phyloP scores from a whole-genome alignment of 2,329 filamentous ascomycete genomes.

The Penicillium decumbens region DNA sequence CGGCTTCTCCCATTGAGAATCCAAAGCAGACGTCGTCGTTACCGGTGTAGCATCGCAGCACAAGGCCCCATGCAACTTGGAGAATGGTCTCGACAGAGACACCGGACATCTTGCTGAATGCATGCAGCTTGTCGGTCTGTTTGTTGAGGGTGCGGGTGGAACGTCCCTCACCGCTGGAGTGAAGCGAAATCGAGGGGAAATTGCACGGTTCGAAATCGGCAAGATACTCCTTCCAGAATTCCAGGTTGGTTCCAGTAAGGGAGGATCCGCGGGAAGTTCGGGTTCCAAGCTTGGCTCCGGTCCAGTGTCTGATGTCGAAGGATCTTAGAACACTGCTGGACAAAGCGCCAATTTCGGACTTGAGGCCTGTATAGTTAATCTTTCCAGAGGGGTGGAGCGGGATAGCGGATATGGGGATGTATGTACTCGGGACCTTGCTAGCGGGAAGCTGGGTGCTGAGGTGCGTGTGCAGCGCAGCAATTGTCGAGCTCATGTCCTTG shows the following conservation, averaged over 20 bases:
- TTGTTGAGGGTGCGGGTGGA: slow-evolving; percentile 19
- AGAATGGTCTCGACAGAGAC: slow-evolving; percentile 27
- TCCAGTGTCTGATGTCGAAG: slow-evolving; percentile 21
- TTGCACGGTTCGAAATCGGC: slow-evolving; percentile 45
- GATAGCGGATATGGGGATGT: slow-evolving; percentile 30
- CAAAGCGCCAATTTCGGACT: slow-evolving; percentile 10
- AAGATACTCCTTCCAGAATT: slow-evolving; percentile 47
- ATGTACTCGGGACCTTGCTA: slow-evolving; percentile 36
- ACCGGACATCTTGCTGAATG: slow-evolving; percentile 20
- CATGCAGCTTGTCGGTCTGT: slow-evolving; percentile 20
- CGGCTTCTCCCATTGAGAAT: slow-evolving; percentile 36
- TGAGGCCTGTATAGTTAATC: slow-evolving; percentile 27
- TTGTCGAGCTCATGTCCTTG: slow-evolving; percentile 10
- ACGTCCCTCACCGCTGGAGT: slow-evolving; percentile 1
- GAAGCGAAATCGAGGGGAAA: slow-evolving; percentile 36
- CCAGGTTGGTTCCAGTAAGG: slow-evolving; percentile 29
- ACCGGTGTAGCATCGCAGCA: slow-evolving; percentile 43
- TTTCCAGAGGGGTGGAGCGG: slow-evolving; percentile 34
- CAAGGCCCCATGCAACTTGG: slow-evolving; percentile 44
- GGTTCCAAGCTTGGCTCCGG: slow-evolving; percentile 12
- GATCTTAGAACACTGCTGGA: slow-evolving; percentile 4
- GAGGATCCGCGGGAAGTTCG: slow-evolving; percentile 7
- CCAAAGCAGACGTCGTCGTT: slow-evolving; percentile 47
- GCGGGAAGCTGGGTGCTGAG: slow-evolving; percentile 26
- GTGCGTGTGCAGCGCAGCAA: slow-evolving; percentile 17